Percentiles rank a stretch among this genome's conserved stretches.
These are phyloP conservation scores for Leishmania tarentolae DNA, from an alignment of 208 protist genomes.

Conservation along the genomic window DNA sequence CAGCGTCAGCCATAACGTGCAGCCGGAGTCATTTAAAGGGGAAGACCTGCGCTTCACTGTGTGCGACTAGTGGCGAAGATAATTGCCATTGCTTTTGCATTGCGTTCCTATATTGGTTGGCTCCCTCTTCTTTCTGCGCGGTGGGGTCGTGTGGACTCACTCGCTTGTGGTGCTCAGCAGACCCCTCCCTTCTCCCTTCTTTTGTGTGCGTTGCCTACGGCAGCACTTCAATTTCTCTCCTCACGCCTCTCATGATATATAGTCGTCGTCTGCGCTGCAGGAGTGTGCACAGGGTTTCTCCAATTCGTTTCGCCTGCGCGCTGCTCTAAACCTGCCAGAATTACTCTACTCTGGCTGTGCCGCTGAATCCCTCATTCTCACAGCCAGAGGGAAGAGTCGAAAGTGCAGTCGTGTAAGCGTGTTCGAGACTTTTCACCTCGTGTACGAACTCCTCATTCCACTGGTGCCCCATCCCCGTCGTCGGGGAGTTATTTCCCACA, in stretches of 20 bases:
- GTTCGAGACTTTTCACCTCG: not conserved
- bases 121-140: not conserved
- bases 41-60: not conserved
- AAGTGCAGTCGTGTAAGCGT: not conserved
- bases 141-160: not conserved
- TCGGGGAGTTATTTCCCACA: not conserved
- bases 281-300: not conserved
- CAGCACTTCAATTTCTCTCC: not conserved
- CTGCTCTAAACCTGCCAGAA: not conserved
- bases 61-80: not conserved
- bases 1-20: too few species aligned
- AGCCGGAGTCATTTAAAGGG: not conserved
- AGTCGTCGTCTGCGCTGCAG: not conserved
- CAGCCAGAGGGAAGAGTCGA: not conserved
- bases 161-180: not conserved
- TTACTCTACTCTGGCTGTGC: not conserved
- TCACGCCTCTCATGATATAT: not conserved
- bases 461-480: not conserved
- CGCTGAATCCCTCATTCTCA: not conserved
- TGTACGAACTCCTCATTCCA: not conserved
- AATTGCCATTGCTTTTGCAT: not conserved
- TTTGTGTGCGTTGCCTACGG: not conserved
- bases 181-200: not conserved
- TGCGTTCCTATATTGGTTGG: not conserved
- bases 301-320: not conserved